phyloP scores from a whole-genome alignment of 192 early-diverging fungal species.

The Coemansia sp. region DNA sequence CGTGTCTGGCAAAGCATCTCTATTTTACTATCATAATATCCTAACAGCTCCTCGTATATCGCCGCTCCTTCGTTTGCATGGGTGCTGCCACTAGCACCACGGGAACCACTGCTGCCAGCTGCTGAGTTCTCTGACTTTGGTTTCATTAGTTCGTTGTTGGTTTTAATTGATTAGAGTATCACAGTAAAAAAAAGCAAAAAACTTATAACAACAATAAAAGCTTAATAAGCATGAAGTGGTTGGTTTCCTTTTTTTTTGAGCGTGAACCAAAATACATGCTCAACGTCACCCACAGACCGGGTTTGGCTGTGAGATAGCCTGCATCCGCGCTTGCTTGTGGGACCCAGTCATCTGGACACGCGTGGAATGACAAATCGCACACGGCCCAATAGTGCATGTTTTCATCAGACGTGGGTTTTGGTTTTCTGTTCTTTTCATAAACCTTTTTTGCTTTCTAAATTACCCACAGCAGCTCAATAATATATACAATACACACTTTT shows the following conservation, averaged over 20 bases:
- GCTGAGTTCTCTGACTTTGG: slow-evolving; percentile 7
- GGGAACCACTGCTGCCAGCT: background rate
- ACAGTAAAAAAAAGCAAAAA: background rate
- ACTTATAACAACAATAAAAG: background rate
- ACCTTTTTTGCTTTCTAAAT: background rate
- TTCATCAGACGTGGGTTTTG: background rate
- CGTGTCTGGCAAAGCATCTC: slow-evolving; percentile 32
- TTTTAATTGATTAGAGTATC: background rate
- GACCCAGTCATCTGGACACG: background rate
- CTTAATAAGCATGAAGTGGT: background rate
- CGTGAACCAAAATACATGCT: no score
- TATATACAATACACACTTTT: no score
- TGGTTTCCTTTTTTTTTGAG: background rate
- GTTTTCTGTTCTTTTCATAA: background rate
- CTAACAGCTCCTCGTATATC: slow-evolving; percentile 47
- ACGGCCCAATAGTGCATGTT: no score
- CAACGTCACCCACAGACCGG: background rate
- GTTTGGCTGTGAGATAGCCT: background rate
- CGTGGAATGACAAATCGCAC: background rate
- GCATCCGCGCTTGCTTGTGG: background rate
- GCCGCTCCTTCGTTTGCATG: slow-evolving; percentile 9
- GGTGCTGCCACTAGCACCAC: background rate
- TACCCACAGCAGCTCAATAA: background rate
- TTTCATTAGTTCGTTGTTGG: slow-evolving; percentile 4
- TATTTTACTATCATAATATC: slow-evolving; percentile 43